Percentiles rank a stretch among this genome's conserved stretches.
phyloP scores from a whole-genome alignment of 2,329 filamentous ascomycete species.

The Aspergillus proliferans region DNA sequence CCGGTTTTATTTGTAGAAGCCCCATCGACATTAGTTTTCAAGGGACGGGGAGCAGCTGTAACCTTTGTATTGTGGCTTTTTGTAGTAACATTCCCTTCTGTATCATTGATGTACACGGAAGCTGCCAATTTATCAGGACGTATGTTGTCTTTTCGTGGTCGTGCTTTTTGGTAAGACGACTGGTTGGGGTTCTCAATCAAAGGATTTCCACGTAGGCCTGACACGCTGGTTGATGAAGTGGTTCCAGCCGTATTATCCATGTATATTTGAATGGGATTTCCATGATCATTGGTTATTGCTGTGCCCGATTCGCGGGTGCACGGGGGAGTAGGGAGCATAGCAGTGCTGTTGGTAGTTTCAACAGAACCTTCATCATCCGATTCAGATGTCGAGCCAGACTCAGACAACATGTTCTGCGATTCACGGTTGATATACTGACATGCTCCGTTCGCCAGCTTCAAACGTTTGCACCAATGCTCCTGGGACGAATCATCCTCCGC shows the following conservation, averaged over 20 bases:
- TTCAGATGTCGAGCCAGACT: conserved; percentile 13
- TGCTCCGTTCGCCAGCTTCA: conserved; percentile 49
- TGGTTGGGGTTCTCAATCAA: conserved; percentile 19
- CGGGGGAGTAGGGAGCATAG: background rate
- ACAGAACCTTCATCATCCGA: background rate
- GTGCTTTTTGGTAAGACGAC: conserved; percentile 7
- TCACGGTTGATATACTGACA: conserved; percentile 18
- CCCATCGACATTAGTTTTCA: background rate
- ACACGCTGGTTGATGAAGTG: background rate
- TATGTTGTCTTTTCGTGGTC: background rate
- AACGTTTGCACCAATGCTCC: conserved; percentile 53
- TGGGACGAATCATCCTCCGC: conserved; percentile 53
- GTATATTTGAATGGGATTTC: conserved; percentile 12
- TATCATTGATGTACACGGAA: background rate
- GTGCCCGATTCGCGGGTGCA: background rate
- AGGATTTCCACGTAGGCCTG: background rate
- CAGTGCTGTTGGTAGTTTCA: background rate
- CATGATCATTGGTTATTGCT: background rate
- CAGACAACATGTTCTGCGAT: conserved; percentile 19
- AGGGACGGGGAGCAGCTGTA: background rate
- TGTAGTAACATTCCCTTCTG: background rate
- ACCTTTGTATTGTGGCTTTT: background rate
- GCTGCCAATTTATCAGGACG: background rate
- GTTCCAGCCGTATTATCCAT: conserved; percentile 11
- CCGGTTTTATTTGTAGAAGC: background rate